Conservation (phyloP, 1,139 yeast genomes). For the Kodamaea alishanica region DNA sequence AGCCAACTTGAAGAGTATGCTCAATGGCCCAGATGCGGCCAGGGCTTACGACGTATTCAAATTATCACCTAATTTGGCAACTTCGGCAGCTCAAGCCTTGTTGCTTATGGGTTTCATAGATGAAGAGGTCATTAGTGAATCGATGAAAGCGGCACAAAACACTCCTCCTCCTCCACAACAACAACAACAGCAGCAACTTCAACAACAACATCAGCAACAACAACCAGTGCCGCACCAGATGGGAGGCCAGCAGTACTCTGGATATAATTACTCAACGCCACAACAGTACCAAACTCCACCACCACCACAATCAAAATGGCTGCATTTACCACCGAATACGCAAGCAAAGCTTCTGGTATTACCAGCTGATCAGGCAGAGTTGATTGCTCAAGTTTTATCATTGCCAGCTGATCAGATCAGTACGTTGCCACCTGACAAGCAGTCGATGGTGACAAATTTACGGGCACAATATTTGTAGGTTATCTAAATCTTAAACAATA, state of each 20-base stretch:
- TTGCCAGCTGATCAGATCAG: conserved; percentile 54
- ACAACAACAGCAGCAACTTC: conserved; percentile 5
- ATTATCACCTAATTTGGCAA: conserved; percentile 56
- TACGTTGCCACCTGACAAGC: conserved; percentile 57
- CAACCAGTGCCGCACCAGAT: conserved; percentile 5
- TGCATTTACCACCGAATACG: conserved; percentile 46
- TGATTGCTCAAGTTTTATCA: conserved; percentile 61
- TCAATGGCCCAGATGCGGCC: conserved; percentile 48
- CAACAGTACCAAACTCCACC: conserved; percentile 7
- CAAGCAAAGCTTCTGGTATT: conserved; percentile 45
- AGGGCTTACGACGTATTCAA: conserved; percentile 51
- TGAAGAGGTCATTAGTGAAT: conserved; percentile 53
- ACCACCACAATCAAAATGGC: conserved; percentile 35
- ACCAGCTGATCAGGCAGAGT: conserved; percentile 56
- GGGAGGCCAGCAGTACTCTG: background rate
- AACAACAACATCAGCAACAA: background rate
- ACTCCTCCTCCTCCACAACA: conserved; percentile 19
- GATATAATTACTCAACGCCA: conserved; percentile 5
- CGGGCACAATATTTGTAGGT: conserved; percentile 51
- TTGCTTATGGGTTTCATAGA: conserved; percentile 75
- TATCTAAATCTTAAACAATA: conserved; percentile 3
- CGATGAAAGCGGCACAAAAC: conserved; percentile 33
- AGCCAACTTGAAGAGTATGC: conserved; percentile 55
- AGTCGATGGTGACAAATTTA: conserved; percentile 55
- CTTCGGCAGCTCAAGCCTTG: conserved; percentile 68